These are phyloP conservation scores for Fusarium decemcellulare DNA, from an alignment of 2,329 filamentous ascomycete species.

Conservation along the genomic window DNA sequence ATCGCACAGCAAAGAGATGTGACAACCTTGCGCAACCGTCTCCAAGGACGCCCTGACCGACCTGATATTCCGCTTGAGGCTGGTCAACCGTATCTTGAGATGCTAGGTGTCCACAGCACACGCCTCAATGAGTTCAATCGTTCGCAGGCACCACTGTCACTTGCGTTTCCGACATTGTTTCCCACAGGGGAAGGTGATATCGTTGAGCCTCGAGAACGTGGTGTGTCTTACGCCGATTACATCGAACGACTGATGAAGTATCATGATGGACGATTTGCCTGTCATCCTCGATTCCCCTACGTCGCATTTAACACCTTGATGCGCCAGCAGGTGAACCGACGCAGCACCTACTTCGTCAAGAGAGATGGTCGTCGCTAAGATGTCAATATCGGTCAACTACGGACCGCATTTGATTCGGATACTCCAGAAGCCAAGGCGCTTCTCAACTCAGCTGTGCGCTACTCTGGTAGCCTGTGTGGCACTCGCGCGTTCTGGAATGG, in stretches of 20 bases:
- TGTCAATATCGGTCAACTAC: too few relatives aligned
- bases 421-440: too few relatives aligned
- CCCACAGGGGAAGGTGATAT: constrained; percentile 18
- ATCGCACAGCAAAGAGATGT: constrained; percentile 19
- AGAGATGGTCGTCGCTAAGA: too few relatives aligned
- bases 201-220: constrained; percentile 4
- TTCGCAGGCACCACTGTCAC: constrained; percentile 24
- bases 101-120: constrained; percentile 12
- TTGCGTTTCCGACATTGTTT: constrained; percentile 21
- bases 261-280: neutral
- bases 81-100: constrained; percentile 9
- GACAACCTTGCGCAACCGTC: neutral
- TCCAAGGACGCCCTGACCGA: neutral
- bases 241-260: neutral
- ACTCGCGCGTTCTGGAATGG: too few relatives aligned
- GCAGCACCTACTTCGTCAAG: too few relatives aligned
- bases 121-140: constrained; percentile 21
- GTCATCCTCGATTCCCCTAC: too few relatives aligned
- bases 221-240: neutral
- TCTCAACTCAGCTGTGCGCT: too few relatives aligned
- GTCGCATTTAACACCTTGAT: too few relatives aligned
- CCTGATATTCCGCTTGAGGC: neutral
- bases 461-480: too few relatives aligned
- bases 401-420: too few relatives aligned
- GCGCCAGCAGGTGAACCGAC: too few relatives aligned